A percentile compares a stretch with the other conserved stretches of the same genome.
Evolutionary conservation across 2,329 filamentous ascomycete species (phyloP).

Genomic region (Alternaria longipes): DNA sequence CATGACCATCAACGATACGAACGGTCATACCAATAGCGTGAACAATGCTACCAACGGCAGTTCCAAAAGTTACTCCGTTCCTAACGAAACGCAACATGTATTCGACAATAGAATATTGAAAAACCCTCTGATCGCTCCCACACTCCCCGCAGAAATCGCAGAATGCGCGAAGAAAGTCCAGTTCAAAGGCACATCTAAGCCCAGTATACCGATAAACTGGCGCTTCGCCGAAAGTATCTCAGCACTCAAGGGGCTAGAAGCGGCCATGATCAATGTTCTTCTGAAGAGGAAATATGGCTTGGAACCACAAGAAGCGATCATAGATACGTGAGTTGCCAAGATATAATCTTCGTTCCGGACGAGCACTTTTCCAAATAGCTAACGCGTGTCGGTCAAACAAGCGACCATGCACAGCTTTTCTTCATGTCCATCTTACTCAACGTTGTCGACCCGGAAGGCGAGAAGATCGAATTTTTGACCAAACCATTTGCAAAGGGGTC

Average conservation of each 20-base stretch:
- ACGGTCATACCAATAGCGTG: constrained; percentile 7
- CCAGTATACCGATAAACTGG: constrained; percentile 65
- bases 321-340: constrained; percentile 54
- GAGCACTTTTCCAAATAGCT: constrained; percentile 11
- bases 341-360: constrained; percentile 19
- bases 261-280: constrained; percentile 57
- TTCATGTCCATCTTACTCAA: constrained; percentile 54
- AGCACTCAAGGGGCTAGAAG: constrained; percentile 60
- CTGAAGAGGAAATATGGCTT: constrained; percentile 58
- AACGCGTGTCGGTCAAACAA: neutral
- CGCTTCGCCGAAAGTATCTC: constrained; percentile 64
- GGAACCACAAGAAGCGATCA: constrained; percentile 53
- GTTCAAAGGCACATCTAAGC: constrained; percentile 56
- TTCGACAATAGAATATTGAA: constrained; percentile 54
- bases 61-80: constrained; percentile 37
- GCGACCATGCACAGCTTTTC: constrained; percentile 56
- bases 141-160: constrained; percentile 49
- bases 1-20: neutral
- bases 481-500: constrained; percentile 23
- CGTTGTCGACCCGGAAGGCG: constrained; percentile 46
- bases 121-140: constrained; percentile 53
- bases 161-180: constrained; percentile 49
- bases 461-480: constrained; percentile 22
- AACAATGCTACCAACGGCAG: constrained; percentile 20
- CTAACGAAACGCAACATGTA: constrained; percentile 34